phyloP scores from a whole-genome alignment of 208 protist species.

The Leishmania aethiopica region DNA sequence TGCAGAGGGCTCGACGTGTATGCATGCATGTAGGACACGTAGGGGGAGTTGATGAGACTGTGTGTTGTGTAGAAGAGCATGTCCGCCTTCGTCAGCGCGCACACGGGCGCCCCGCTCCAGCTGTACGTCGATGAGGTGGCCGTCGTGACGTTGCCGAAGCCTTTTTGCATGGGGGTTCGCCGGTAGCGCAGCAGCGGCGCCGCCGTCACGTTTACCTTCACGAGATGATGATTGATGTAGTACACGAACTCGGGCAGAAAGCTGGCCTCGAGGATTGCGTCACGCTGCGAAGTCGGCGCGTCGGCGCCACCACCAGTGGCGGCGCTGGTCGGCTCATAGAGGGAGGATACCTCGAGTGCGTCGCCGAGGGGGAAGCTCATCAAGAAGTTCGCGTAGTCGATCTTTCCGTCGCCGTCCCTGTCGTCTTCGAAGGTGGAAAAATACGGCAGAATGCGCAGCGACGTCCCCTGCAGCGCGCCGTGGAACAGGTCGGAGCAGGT shows the following conservation, averaged over 20 bases:
- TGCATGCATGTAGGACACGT: constrained; percentile 51
- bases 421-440: constrained; percentile 64
- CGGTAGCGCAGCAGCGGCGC: constrained; percentile 64
- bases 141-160: background rate
- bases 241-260: constrained; percentile 87
- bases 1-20: constrained; percentile 62
- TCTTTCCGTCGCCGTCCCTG: constrained; percentile 39
- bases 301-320: background rate
- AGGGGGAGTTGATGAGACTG: constrained; percentile 47
- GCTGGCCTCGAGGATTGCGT: constrained; percentile 51
- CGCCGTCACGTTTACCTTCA: constrained; percentile 69
- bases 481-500: constrained; percentile 75
- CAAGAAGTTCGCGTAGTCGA: constrained; percentile 49
- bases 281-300: constrained; percentile 30
- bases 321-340: constrained; percentile 8
- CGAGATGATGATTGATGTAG: constrained; percentile 39
- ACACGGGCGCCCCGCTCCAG: constrained; percentile 45
- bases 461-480: constrained; percentile 34
- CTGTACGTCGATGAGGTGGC: background rate
- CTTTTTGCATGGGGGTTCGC: constrained; percentile 8
- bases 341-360: constrained; percentile 18
- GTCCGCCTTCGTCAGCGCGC: constrained; percentile 66
- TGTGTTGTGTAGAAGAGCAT: constrained; percentile 62
- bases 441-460: constrained; percentile 50
- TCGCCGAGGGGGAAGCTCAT: constrained; percentile 67